Evolutionary conservation across 805 yeast species (phyloP), one percentile per base, ranked within the genome.

Genomic region (Millerozyma miso): DNA sequence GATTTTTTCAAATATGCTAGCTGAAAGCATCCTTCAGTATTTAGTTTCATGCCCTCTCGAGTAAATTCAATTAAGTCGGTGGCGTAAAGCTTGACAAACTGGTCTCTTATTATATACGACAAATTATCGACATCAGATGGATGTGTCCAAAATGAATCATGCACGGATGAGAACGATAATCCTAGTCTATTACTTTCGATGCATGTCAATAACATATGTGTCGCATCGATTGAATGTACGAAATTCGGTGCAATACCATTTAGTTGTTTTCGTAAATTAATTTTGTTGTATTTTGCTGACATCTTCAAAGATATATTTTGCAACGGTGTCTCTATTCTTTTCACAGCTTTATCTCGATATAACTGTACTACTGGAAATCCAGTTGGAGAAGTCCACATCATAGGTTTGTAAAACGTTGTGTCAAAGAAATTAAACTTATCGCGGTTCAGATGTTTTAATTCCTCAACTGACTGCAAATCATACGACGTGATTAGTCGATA

Each of bases 81-180:
- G 1, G 58, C 36, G 44, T 71, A 68, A 26, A 71, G 50, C 3
- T 62, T 45, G 4, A 71, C 57, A 46, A 71, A 71, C 43, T 62
- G 62, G 23, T 67, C 53, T 16, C 76, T 46, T 4, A 70, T 42
- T 1, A 60, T 37, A 4, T 26, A 37, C 2, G 62, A 55, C 14
- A 71, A 56, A 12, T 35, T 31, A 12, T 52, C 59, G 4, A 62
- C 71, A 29, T 61, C 59, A 12, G 55, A 33, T 0, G 73, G 58
- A 41, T 63, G 60, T 3, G 76, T 70, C 76, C 76, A 71, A 46
- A 57, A 71, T 14, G 73, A 67, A 48, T 70, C 76, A 47, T 71
- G 76, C 5, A 71, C 72, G 0, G 71, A 58, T 1, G 57, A 68
- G 51, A 70, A 69, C 4, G 62, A 49, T 14, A 69, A 49, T 1